phyloP scores from a whole-genome alignment of 208 protist genomes.

The Wallacemonas sp. region DNA sequence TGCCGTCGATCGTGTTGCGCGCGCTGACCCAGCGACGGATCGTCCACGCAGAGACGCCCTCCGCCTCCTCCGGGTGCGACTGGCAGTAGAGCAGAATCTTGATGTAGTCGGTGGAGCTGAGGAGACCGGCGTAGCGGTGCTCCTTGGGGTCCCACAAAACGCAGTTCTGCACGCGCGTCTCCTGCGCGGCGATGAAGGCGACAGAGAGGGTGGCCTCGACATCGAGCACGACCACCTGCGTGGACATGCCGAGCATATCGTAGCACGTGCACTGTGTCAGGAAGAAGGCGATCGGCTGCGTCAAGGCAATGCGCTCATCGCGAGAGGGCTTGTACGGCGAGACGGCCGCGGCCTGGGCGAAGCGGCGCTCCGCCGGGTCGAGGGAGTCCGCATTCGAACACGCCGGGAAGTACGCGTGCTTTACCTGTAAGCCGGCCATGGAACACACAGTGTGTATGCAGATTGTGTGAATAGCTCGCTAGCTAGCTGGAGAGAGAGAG shows the following conservation, averaged over 20 bases:
- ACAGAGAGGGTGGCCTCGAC: conserved; percentile 67
- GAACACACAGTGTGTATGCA: too few species aligned
- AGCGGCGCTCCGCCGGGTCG: neutral
- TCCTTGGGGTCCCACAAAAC: conserved; percentile 75
- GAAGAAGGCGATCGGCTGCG: conserved; percentile 61
- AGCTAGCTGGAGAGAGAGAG: conserved; percentile 12
- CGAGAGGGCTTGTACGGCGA: conserved; percentile 55
- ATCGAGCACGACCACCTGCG: conserved; percentile 87
- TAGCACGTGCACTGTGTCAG: conserved; percentile 83
- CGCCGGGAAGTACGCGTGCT: conserved; percentile 32
- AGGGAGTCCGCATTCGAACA: neutral
- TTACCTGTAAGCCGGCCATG: conserved; percentile 36
- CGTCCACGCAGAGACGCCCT: conserved; percentile 62
- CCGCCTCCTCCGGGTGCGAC: conserved; percentile 54
- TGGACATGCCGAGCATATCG: conserved; percentile 81
- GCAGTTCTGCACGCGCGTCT: conserved; percentile 79
- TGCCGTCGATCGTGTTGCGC: conserved; percentile 24
- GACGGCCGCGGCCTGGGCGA: conserved; percentile 21
- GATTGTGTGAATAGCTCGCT: too few species aligned
- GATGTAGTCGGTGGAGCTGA: conserved; percentile 89
- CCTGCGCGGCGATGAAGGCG: conserved; percentile 89
- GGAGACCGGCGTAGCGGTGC: conserved; percentile 64
- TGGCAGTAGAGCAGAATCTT: conserved; percentile 84
- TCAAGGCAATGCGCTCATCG: conserved; percentile 60
- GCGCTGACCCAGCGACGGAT: conserved; percentile 64